Base-by-base conservation (phyloP, 192 early-diverging fungal genomes). In the Phlyctochytrium planicorne region DNA sequence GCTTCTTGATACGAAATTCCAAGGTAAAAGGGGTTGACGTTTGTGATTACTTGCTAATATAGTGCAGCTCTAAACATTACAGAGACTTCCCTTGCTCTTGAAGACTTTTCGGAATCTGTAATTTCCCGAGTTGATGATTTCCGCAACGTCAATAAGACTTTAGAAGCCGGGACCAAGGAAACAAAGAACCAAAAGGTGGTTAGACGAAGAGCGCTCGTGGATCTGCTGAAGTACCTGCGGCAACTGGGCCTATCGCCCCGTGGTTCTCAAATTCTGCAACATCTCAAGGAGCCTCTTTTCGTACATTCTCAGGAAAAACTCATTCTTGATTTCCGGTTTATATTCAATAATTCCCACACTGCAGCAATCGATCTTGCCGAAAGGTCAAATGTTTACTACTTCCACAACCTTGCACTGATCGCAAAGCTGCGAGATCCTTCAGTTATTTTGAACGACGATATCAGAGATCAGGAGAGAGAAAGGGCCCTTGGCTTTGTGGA, bases 191-290 rank as follows among this genome's bases (percentile, higher is more conserved):
- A 87, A 64, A 87, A 90, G 63, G 65, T 83, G 31, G 71, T 92
- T 24, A 84, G 90, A 30, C 91, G 91, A 73, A 92, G 90, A 68
- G 85, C 93, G 1, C 67, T 91, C 1, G 89, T 89, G 30, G 92
- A 95, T 64, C 71, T 92, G 23, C 78, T 93, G 53, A 92, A 89
- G 68, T 79, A 89, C 53, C 63, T 95, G 27, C 79, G 84, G 30
- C 70, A 82, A 25, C 66, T 93, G 37, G 93, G 93, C 24, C 66
- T 85, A 10, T 80, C 77, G 6, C 56, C 76, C 2, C 64, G 78
- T 30, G 67, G 68, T 53, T 68, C 71, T 1, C 69, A 74, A 2
- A 34, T 55, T 25, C 74, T 75, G 37, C 52, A 25, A 10, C 59
- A 67, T 12, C 69, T 81, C 16, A 72, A 75, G 30, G 68, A 76